A percentile compares a stretch with the other conserved stretches of the same genome.
These are phyloP conservation scores for Trifolium repens DNA, from an alignment of 306 rosid species.

Conservation along the genomic window DNA sequence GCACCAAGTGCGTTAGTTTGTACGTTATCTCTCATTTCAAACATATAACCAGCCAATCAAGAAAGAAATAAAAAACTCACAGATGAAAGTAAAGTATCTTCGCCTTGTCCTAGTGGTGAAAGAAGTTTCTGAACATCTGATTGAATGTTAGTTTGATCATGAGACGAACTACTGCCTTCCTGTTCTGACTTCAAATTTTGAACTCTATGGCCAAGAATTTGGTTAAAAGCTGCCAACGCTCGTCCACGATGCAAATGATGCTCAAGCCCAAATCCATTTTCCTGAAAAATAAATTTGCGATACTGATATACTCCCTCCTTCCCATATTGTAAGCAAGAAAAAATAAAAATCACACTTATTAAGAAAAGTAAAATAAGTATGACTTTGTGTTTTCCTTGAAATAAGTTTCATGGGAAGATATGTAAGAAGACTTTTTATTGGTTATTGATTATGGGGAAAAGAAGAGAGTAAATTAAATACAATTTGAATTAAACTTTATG, in stretches of 20 bases:
- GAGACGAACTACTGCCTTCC: slow-evolving; percentile 53
- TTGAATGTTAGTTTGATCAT: slow-evolving; percentile 73
- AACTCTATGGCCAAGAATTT: slow-evolving; percentile 70
- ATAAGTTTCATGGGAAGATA: too few relatives aligned
- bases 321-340: too few relatives aligned
- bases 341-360: too few relatives aligned
- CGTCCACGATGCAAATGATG: slow-evolving; percentile 96
- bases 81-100: slow-evolving; percentile 74
- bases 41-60: slow-evolving; percentile 8
- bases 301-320: slow-evolving; percentile 5
- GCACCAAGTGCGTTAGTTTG: slow-evolving; percentile 23
- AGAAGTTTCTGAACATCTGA: slow-evolving; percentile 85
- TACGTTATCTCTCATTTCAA: slow-evolving; percentile 36
- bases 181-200: slow-evolving; percentile 73
- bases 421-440: too few relatives aligned
- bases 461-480: too few relatives aligned
- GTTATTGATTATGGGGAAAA: too few relatives aligned
- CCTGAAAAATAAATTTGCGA: slow-evolving; percentile 59
- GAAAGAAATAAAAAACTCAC: slow-evolving; percentile 55
- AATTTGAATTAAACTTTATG: too few relatives aligned
- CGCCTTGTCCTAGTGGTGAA: slow-evolving; percentile 71
- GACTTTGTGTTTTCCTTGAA: too few relatives aligned
- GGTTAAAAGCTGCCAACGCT: slow-evolving; percentile 85
- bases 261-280: slow-evolving; percentile 82
- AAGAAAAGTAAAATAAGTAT: too few relatives aligned